Percentiles rank a stretch among this genome's conserved stretches.
These are phyloP conservation scores for Diaporthe batatas DNA, from an alignment of 2,329 filamentous ascomycete genomes.

Conservation along the genomic window DNA sequence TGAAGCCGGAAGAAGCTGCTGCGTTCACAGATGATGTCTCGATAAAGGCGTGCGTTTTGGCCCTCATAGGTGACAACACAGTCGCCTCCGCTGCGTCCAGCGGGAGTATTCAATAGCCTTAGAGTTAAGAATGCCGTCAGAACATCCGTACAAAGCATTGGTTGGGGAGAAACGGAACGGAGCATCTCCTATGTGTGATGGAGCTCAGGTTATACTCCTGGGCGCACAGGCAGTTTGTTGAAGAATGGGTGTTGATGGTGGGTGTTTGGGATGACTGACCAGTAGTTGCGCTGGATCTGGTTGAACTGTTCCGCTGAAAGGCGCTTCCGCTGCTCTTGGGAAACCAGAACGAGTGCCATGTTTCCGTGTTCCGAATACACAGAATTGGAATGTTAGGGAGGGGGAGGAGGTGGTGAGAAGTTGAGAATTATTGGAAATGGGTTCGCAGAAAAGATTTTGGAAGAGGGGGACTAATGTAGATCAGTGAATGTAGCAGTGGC, in stretches of 20 bases:
- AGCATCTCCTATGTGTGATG: not conserved
- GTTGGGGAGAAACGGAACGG: not conserved
- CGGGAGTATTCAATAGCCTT: not conserved
- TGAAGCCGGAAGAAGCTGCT: not conserved
- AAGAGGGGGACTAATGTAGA: not conserved
- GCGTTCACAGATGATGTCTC: not conserved
- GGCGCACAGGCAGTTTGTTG: not conserved
- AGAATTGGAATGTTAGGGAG: not conserved
- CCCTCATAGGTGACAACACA: not conserved
- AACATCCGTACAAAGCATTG: not conserved
- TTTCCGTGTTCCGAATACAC: not conserved
- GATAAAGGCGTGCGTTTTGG: fast-evolving
- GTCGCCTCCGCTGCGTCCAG: not conserved
- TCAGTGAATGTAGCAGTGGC: not conserved
- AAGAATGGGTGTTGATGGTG: not conserved
- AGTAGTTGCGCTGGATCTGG: not conserved
- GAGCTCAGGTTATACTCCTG: not conserved
- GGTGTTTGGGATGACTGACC: not conserved
- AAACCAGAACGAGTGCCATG: not conserved
- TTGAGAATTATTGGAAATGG: not conserved
- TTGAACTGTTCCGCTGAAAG: not conserved
- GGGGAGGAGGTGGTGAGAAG: not conserved
- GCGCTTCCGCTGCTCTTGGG: not conserved
- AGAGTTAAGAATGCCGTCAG: not conserved
- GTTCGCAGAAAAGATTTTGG: not conserved